Evolutionary conservation across 2,329 filamentous ascomycete species (phyloP).

Genomic region (Colletotrichum acutatum): DNA sequence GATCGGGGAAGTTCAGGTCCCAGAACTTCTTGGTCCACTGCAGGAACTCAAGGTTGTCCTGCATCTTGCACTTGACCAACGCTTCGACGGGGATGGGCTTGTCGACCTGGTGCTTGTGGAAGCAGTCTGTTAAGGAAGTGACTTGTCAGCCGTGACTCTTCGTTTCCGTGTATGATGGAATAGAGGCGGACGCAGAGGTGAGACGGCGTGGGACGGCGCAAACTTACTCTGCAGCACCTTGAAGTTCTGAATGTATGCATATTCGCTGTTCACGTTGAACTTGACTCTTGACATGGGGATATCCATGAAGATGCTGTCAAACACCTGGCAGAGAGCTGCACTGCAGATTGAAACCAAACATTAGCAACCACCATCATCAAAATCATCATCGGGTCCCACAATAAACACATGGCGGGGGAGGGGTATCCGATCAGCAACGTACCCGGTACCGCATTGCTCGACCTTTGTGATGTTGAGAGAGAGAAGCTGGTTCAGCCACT

Average conservation of each 20-base stretch:
- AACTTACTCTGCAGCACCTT: constrained; percentile 93
- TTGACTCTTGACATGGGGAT: constrained; percentile 96
- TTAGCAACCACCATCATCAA: constrained; percentile 38
- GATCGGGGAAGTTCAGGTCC: constrained; percentile 97
- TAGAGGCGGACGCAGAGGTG: background rate
- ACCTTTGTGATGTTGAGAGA: constrained; percentile 99
- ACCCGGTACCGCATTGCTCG: constrained; percentile 99
- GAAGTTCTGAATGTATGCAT: constrained; percentile 98
- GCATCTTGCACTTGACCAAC: constrained; percentile 99
- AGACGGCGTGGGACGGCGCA: background rate
- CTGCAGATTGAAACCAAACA: constrained; percentile 57
- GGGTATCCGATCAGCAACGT: constrained; percentile 54
- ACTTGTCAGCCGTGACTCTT: constrained; percentile 11
- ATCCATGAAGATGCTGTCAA: constrained; percentile 97
- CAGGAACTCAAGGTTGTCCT: constrained; percentile 98
- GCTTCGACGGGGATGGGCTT: constrained; percentile 88
- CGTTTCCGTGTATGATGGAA: background rate
- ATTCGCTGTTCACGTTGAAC: constrained; percentile 98
- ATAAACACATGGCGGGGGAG: constrained; percentile 40
- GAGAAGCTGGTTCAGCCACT: constrained; percentile 97
- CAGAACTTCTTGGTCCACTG: constrained; percentile 98
- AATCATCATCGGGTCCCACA: constrained; percentile 31
- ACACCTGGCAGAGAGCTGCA: constrained; percentile 95
- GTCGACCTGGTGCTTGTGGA: constrained; percentile 88
- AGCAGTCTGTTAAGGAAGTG: constrained; percentile 69